Evolutionary conservation across 164 flowering plant genomes (phyloP).

Genomic region (Umbilicus rupestris): DNA sequence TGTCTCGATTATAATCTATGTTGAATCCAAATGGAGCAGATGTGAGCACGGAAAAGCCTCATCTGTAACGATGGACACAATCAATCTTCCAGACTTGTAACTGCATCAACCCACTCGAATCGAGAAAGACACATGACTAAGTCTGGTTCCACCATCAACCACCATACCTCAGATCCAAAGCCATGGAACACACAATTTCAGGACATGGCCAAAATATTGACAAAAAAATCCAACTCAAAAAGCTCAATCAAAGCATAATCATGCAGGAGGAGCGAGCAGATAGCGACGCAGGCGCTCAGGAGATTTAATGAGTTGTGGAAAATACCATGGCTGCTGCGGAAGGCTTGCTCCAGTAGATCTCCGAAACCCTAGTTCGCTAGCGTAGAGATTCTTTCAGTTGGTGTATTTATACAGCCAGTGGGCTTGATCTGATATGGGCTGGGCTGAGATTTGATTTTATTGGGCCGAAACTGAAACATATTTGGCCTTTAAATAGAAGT

Average conservation of each 20-base stretch:
- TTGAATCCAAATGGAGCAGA: constrained; percentile 1
- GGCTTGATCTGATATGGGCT: background rate
- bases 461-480: no score
- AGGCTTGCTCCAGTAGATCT: background rate
- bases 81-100: constrained; percentile 1
- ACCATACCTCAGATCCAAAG: no score
- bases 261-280: no score
- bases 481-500: no score
- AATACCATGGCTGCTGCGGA: background rate
- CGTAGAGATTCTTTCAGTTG: background rate
- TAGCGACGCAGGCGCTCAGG: no score
- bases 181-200: background rate
- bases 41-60: background rate
- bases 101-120: background rate
- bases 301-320: background rate
- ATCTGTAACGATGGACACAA: constrained; percentile 1
- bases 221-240: no score
- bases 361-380: background rate
- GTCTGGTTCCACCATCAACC: background rate
- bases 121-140: background rate
- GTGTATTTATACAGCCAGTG: background rate
- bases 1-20: no score
- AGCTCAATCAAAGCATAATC: no score
- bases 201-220: background rate
- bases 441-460: background rate